Evolutionary conservation across 306 rosid species (phyloP), one percentile per base, ranked within the genome.

Genomic region (Trifolium dubium): DNA sequence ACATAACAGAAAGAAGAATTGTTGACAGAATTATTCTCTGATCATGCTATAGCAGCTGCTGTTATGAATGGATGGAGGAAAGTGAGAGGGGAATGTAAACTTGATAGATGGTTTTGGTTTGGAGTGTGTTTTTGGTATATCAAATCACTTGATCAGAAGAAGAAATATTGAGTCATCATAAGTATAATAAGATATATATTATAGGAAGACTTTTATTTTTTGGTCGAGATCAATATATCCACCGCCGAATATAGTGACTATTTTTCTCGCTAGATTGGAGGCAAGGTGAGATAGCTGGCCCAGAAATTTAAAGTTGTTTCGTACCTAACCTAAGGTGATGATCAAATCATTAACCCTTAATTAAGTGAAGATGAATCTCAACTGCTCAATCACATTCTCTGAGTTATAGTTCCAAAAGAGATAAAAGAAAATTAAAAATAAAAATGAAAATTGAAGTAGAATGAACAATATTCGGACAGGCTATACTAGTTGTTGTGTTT

Each of bases 381-480:
- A n/a, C n/a, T n/a, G n/a, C n/a, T n/a, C n/a, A n/a, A n/a, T n/a
- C n/a, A n/a, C n/a, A n/a, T n/a, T n/a, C n/a, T n/a, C n/a, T n/a
- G n/a, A n/a, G n/a, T n/a, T n/a, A 72, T 64, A 67, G 66, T 68
- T 14, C 19, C 8, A 55, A 59, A 54, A 37, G 3, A 13, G 47
- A 55, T 18, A 53, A 53, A 5, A 13, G 19, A 53, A 50, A 46
- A 18, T 2, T 1, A 8, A 35, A 72, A 46, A 5, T 17, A 54
- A 59, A 60, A 40, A 41, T 43, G 37, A 73, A 79, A 64, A n/a
- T 40, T 51, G 30, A 51, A 17, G 30, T 46, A 50, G 76, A 78
- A 81, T 59, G 35, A 74, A 78, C 39, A 65, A 81, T 78, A 85
- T 79, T 78, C 79, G 74, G 87, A 72, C 84, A 83, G 82, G 79